phyloP scores from a whole-genome alignment of 352 stramenopile species.

The Phytophthora ohioensis region DNA sequence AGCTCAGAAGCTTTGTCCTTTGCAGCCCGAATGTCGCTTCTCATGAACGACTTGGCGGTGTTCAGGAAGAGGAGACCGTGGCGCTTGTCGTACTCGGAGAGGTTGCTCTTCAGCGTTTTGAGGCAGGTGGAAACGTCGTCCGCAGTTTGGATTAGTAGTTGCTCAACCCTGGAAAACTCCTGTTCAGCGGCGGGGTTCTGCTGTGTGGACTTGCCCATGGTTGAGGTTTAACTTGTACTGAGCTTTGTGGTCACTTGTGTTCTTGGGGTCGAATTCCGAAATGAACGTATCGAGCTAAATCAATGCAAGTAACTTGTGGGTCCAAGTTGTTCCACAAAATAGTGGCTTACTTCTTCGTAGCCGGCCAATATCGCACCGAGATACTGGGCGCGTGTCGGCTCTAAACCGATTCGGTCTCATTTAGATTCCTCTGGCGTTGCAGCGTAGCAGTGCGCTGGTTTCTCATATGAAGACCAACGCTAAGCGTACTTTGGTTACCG shows the following conservation, averaged over 20 bases:
- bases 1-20: slow-evolving; percentile 33
- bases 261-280: slow-evolving; percentile 12
- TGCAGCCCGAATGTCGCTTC: slow-evolving; percentile 25
- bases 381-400: background rate
- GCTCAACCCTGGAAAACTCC: slow-evolving; percentile 29
- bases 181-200: slow-evolving; percentile 9
- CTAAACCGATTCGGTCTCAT: too few relatives aligned
- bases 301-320: too few relatives aligned
- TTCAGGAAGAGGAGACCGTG: slow-evolving; percentile 35
- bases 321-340: slow-evolving; percentile 12
- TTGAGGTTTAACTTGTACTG: background rate
- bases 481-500: too few relatives aligned
- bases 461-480: too few relatives aligned
- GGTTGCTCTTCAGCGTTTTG: slow-evolving; percentile 26
- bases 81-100: slow-evolving; percentile 33
- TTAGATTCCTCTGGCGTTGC: too few relatives aligned
- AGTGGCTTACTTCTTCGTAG: slow-evolving; percentile 9
- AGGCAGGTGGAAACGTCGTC: slow-evolving; percentile 20
- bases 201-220: slow-evolving; percentile 30
- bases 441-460: too few relatives aligned
- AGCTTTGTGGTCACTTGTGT: background rate
- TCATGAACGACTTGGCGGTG: slow-evolving; percentile 34
- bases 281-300: slow-evolving; percentile 10
- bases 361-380: background rate
- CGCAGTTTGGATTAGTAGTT: slow-evolving; percentile 30